phyloP scores from a whole-genome alignment of 768 basidiomycete genomes.

The Rhizopogon vesiculosus region DNA sequence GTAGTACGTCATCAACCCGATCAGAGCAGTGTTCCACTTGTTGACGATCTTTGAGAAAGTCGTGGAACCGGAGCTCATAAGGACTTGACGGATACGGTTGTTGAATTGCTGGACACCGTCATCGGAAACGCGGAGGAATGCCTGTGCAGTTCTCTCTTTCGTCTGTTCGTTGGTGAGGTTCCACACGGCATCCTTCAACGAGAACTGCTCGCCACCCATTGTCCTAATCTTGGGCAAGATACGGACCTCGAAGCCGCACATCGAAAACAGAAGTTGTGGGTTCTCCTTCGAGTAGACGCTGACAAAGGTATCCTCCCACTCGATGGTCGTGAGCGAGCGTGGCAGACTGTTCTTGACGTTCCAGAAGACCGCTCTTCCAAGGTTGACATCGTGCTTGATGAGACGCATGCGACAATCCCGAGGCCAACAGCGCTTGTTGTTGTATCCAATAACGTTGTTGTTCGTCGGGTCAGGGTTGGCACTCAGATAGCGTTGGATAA shows the following conservation, averaged over 20 bases:
- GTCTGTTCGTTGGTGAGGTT: constrained; percentile 96
- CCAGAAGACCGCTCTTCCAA: constrained; percentile 98
- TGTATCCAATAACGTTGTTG: constrained; percentile 98
- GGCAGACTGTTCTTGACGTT: constrained; percentile 98
- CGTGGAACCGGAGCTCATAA: constrained; percentile 98
- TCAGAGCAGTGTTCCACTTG: constrained; percentile 96
- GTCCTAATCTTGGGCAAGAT: constrained; percentile 96
- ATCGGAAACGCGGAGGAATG: constrained; percentile 96
- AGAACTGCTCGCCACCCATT: constrained; percentile 95
- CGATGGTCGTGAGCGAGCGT: constrained; percentile 93
- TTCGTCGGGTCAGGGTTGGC: constrained; percentile 98
- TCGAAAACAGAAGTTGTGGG: constrained; percentile 95
- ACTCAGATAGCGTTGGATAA: constrained; percentile 96
- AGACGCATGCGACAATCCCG: constrained; percentile 98
- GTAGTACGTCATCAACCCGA: constrained; percentile 97
- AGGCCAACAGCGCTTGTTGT: constrained; percentile 99
- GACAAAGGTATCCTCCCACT: constrained; percentile 98
- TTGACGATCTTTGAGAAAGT: constrained; percentile 99
- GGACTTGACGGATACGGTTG: constrained; percentile 91
- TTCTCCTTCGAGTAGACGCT: constrained; percentile 98
- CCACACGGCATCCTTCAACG: constrained; percentile 94
- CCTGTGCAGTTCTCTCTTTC: constrained; percentile 96
- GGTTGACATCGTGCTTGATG: constrained; percentile 99
- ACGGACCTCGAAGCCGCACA: constrained; percentile 98
- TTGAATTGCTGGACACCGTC: constrained; percentile 97